Percentiles rank a stretch among this genome's conserved stretches.
These are phyloP conservation scores for Cladosporium sp. DNA, from an alignment of 2,329 filamentous ascomycete species.

Conservation along the genomic window DNA sequence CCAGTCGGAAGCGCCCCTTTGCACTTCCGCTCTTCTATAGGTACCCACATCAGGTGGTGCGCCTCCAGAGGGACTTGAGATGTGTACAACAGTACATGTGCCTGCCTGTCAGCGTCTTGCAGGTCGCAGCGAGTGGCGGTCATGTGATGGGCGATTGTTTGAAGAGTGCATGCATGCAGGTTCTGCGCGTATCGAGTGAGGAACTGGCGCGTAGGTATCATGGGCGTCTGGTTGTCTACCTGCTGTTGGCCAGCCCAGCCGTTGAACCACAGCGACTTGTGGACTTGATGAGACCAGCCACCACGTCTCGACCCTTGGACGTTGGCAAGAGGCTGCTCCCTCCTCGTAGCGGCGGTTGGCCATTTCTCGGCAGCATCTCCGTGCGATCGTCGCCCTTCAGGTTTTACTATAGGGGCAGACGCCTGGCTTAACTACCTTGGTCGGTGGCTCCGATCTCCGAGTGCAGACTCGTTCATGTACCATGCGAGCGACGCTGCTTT, in stretches of 20 bases:
- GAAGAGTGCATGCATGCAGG: neutral
- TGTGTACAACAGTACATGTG: neutral
- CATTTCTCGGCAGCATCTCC: neutral
- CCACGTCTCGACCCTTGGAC: neutral
- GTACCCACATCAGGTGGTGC: neutral
- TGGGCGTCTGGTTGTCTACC: neutral
- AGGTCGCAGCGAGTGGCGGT: neutral
- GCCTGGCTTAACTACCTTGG: neutral
- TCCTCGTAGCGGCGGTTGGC: neutral
- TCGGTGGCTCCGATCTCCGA: neutral
- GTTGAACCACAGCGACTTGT: no score
- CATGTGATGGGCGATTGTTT: neutral
- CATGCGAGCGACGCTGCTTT: neutral
- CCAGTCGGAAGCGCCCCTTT: neutral
- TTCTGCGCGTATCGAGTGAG: neutral
- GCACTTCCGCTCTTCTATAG: neutral
- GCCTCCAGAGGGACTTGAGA: neutral
- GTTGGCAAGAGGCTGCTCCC: neutral
- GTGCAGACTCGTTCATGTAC: neutral
- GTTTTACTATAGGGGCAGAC: constrained; percentile 8
- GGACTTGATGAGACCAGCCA: neutral
- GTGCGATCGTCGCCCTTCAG: constrained; percentile 4
- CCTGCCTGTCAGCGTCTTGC: neutral
- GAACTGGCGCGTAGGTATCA: neutral
- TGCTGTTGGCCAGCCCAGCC: neutral